Conservation (phyloP, 73 alveolate species). For the Durusdinium trenchii region DNA sequence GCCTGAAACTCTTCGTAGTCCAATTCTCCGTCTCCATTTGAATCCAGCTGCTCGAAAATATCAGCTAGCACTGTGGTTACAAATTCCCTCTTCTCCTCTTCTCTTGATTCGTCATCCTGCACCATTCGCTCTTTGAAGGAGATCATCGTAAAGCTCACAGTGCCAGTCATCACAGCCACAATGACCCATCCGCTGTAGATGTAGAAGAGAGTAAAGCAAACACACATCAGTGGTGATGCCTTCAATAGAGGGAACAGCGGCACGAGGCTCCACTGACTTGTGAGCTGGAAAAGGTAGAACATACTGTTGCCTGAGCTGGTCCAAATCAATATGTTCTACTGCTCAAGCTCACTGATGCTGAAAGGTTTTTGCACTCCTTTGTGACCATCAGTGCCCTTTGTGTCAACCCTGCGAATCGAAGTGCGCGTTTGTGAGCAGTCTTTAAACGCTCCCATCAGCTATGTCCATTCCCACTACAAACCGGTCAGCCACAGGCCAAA, state of each 20-base stretch:
- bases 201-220: slow-evolving; percentile 58
- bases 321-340: background rate
- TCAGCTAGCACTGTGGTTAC: slow-evolving; percentile 68
- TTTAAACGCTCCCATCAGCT: too few relatives aligned
- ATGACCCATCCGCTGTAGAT: slow-evolving; percentile 87
- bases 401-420: too few relatives aligned
- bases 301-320: slow-evolving; percentile 61
- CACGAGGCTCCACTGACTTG: slow-evolving; percentile 79
- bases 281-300: slow-evolving; percentile 83
- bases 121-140: slow-evolving; percentile 93
- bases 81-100: slow-evolving; percentile 68
- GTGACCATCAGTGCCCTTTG: too few relatives aligned
- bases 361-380: too few relatives aligned
- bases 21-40: slow-evolving; percentile 62
- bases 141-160: slow-evolving; percentile 87
- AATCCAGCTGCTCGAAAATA: slow-evolving; percentile 38
- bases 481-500: background rate
- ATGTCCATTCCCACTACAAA: too few relatives aligned
- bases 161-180: slow-evolving; percentile 82
- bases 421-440: too few relatives aligned
- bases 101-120: slow-evolving; percentile 57
- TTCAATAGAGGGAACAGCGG: slow-evolving; percentile 80
- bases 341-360: too few relatives aligned
- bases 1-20: slow-evolving; percentile 85
- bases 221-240: slow-evolving; percentile 45